These are phyloP conservation scores for Phoma herbarum DNA, from an alignment of 2,329 filamentous ascomycete genomes.

Conservation along the genomic window DNA sequence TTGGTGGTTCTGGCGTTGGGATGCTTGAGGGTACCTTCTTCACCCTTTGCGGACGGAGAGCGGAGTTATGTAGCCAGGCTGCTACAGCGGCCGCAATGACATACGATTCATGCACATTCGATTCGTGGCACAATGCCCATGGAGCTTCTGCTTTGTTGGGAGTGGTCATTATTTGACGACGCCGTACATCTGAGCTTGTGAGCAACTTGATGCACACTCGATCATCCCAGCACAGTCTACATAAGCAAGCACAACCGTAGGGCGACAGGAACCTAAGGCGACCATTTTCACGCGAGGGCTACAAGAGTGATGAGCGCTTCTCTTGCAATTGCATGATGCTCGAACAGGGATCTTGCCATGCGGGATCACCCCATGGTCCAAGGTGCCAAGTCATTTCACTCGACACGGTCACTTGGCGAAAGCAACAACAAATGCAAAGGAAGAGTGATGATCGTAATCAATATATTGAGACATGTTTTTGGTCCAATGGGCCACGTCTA, in stretches of 20 bases:
- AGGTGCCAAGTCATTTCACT: background rate
- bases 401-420: background rate
- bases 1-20: slow-evolving; percentile 43
- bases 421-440: background rate
- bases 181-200: too few relatives aligned
- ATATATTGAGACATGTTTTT: slow-evolving; percentile 37
- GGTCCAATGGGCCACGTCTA: slow-evolving; percentile 42
- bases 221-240: background rate
- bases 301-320: background rate
- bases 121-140: too few relatives aligned
- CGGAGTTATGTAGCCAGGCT: slow-evolving; percentile 24
- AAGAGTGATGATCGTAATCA: slow-evolving; percentile 1
- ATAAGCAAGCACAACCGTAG: background rate
- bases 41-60: slow-evolving; percentile 6
- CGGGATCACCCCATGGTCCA: background rate
- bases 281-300: background rate
- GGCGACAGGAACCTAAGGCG: too few relatives aligned
- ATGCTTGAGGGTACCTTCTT: slow-evolving; percentile 22
- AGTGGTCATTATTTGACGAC: too few relatives aligned
- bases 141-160: too few relatives aligned
- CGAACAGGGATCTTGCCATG: background rate
- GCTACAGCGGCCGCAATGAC: slow-evolving; percentile 20
- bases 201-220: too few relatives aligned
- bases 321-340: background rate
- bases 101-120: slow-evolving; percentile 17